Base-by-base conservation (phyloP, 148 eudicot genomes). In the Nyssa sinensis region DNA sequence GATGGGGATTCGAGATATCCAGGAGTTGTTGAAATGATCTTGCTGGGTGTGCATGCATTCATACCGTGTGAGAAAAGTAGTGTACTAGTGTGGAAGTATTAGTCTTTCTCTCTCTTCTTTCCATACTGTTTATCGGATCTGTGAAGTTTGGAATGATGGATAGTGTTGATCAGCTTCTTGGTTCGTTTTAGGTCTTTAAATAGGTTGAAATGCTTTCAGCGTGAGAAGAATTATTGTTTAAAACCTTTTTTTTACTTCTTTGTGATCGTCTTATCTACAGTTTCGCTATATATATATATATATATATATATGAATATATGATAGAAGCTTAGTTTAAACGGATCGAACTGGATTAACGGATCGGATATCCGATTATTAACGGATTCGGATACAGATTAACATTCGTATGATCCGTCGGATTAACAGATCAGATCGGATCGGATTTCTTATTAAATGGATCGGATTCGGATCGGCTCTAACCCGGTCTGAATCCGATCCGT, bases 111-210 rank as follows among this genome's bases (percentile, higher is more conserved):
- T 55, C n/a, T 17, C 23, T 14, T 25, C 21, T 37, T 14, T 74
- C 29, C 53, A 66, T 25, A 29, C 24, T 57, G n/a, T 5, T 55
- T 33, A 13, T 72, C 41, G 12, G 23, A 68, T 23, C 30, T 31
- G 7, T 30, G 67, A 10, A 47, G 60, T 69, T 67, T 35, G 28
- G 19, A 76, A 24, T 60, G 68, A 30, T 44, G 10, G 59, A 25
- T 49, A 67, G 55, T 44, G 70, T 49, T 70, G 64, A 71, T 71
- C 57, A 29, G 66, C 27, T 65, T 27, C 27, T 66, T 75, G 30
- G 25, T 75, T 67, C 73, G 19, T 62, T 60, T 39, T 69, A 14
- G 67, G 47, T 29, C 44, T 44, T 47, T 21, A 21, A 16, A 23
- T 44, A 19, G 9, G 39, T 69, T 32, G 30, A 4, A 25, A 30